Evolutionary conservation across 148 eudicot species (phyloP).

Genomic region (Polygonum maritimum): DNA sequence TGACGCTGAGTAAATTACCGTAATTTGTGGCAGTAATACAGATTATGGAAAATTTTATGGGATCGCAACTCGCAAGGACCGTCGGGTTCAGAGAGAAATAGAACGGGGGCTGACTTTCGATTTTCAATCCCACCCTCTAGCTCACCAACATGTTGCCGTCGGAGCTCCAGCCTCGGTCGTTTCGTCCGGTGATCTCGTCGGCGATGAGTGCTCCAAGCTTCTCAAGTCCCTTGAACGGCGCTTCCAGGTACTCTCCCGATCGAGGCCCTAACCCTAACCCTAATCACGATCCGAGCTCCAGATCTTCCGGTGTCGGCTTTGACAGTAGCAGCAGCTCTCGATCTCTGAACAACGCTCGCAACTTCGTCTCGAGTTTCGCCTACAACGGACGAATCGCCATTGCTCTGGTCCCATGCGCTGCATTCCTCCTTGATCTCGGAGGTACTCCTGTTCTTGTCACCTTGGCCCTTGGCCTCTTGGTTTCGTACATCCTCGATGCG

Average conservation of each 20-base stretch:
- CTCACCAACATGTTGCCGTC: slow-evolving; percentile 42
- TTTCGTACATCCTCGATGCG: slow-evolving; percentile 78
- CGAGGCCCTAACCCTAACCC: slow-evolving; percentile 40
- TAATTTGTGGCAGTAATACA: background rate
- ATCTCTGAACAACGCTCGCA: slow-evolving; percentile 36
- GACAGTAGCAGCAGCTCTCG: slow-evolving; percentile 21
- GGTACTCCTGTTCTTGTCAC: slow-evolving; percentile 63
- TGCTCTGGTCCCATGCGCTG: slow-evolving; percentile 67
- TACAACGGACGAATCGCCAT: slow-evolving; percentile 64
- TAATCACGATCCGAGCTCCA: slow-evolving; percentile 14
- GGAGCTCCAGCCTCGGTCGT: slow-evolving; percentile 58
- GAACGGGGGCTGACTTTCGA: slow-evolving; percentile 8
- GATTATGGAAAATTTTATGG: background rate
- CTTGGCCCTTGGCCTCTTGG: slow-evolving; percentile 52
- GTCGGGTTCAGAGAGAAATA: slow-evolving; percentile 1
- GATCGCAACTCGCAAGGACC: slow-evolving; percentile 8
- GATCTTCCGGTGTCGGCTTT: slow-evolving; percentile 14
- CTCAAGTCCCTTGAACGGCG: slow-evolving; percentile 31
- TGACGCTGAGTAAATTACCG: background rate
- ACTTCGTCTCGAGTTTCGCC: slow-evolving; percentile 37
- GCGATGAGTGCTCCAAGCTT: slow-evolving; percentile 46
- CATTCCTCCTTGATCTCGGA: slow-evolving; percentile 82
- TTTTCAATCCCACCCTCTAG: background rate
- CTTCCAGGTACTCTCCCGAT: slow-evolving; percentile 24
- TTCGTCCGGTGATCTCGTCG: slow-evolving; percentile 58